Base-by-base conservation (phyloP, 73 alveolate species). In the Diophrys appendiculata region DNA sequence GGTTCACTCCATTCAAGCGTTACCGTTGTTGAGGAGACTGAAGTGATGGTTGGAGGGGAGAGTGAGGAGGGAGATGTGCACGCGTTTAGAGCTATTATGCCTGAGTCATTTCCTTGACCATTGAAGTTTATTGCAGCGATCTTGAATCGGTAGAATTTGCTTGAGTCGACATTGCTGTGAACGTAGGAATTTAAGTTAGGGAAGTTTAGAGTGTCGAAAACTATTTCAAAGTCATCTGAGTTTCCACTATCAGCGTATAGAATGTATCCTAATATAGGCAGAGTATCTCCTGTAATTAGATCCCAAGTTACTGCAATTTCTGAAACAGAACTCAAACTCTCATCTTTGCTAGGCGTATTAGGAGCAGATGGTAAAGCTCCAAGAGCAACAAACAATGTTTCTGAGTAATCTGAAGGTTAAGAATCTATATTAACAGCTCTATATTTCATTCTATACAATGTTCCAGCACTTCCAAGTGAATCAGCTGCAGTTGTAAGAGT, bases 351-450 rank as follows among this genome's bases (percentile, higher is more conserved):
- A 0, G 83, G 88, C 0, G 82, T 34, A 27, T 68, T 1, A 22
- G 93, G 81, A 2, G 84, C 73, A 0, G 84, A 26, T 14, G 90
- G 90, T 23, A 73, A 24, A 24, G 82, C 76, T 22, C 90, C 90
- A 56, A 82, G 65, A n/a, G 84, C 90, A 33, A 82, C 43, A 0
- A 73, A 24, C 0, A 73, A 54, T 18, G 30, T 82, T 28, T 54
- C 33, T 14, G 80, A 53, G 68, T 2, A 82, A 13, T 72, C 84
- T 18, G 81, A 60, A 30, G 64, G 33, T 33, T 56, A 27, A 18
- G 33, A 29, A 33, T 82, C 80, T 29, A 60, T 43, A 33, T 82
- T 82, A 70, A 26, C 43, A 13, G 84, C 90, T 27, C 79, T 54
- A 35, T 26, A 14, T 56, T 82, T 82, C 18, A 86, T 77, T 65